Conservation (phyloP, 139 green algal genomes). For the Closterium sp. region DNA sequence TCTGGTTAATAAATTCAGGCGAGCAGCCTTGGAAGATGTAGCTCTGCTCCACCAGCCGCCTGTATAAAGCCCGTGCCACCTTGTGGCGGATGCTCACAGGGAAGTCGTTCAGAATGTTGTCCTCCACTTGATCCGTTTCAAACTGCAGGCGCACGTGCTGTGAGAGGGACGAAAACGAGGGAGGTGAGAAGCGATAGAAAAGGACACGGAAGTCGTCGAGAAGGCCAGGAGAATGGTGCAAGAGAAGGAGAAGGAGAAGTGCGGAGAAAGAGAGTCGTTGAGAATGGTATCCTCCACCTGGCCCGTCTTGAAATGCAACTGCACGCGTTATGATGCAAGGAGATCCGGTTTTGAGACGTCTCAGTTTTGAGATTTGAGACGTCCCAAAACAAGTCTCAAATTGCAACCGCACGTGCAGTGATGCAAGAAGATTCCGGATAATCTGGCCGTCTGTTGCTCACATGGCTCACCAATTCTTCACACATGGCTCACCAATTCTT, state of each 20-base stretch:
- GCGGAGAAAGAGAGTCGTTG: background rate
- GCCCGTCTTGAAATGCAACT: background rate
- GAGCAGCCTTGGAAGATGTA: conserved; percentile 35
- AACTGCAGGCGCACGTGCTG: conserved; percentile 26
- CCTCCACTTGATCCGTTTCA: conserved; percentile 25
- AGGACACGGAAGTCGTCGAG: no score
- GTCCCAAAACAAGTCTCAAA: no score
- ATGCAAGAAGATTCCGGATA: background rate
- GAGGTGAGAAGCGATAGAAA: background rate
- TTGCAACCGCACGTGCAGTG: background rate
- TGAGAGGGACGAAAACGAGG: background rate
- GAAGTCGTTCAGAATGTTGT: conserved; percentile 24
- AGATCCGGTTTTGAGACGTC: no score
- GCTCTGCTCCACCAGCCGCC: conserved; percentile 2
- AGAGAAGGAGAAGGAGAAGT: background rate
- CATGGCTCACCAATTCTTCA: no score
- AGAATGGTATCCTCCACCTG: conserved; percentile 25
- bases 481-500: no score
- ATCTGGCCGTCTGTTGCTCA: no score
- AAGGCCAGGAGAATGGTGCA: no score
- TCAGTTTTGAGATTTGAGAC: no score
- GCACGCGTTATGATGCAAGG: background rate
- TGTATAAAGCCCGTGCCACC: background rate
- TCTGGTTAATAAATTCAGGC: conserved; percentile 28
- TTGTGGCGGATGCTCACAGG: conserved; percentile 1